Evolutionary conservation across 306 rosid genomes (phyloP), one percentile per base, ranked within the genome.

Genomic region (Cyclanthera cordifolia): DNA sequence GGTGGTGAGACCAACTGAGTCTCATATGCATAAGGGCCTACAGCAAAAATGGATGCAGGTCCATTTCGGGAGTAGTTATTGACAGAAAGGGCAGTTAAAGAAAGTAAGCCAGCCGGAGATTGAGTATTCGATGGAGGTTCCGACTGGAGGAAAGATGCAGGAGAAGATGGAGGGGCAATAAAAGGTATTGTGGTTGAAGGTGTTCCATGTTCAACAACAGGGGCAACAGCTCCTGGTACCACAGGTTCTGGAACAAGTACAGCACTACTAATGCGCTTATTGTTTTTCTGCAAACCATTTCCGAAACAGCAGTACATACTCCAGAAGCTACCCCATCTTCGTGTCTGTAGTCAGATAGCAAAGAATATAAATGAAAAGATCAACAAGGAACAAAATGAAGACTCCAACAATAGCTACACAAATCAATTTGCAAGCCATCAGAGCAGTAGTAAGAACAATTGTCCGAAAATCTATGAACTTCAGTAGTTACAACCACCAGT

Each of bases 1-100:
- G 99, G 99, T 11, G 99, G 99, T 15, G 99, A 93, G 75, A 93
- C 99, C 69, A 90, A 72, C 71, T 93, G 99, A 7, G 96, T 93
- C 74, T 93, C 99, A 63, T 93, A 93, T 45, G 99, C 90, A 77
- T 93, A 93, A 67, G 99, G 99, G 50, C 99, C 99, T 45, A 87
- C 79, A 53, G 96, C 56, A 72, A 89, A 93, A 69, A 87, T 87
- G 54, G 96, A 82, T 47, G 89, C 82, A 67, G 96, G 83, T 48
- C 95, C 96, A 78, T 89, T 71, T 0, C 82, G 81, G 54, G 96
- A 83, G 82, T 87, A 89, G 34, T 88, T 80, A 81, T 84, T 93
- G 67, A 74, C 85, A 9, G 98, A 70, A 49, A 89, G 89, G 74
- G 93, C 74, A 63, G 82, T 60, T 61, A 87, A 85, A 9, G 98